Percentiles rank a stretch among this genome's conserved stretches.
phyloP scores from a whole-genome alignment of 116 monocot species.

The Papilionanthe hybrid region DNA sequence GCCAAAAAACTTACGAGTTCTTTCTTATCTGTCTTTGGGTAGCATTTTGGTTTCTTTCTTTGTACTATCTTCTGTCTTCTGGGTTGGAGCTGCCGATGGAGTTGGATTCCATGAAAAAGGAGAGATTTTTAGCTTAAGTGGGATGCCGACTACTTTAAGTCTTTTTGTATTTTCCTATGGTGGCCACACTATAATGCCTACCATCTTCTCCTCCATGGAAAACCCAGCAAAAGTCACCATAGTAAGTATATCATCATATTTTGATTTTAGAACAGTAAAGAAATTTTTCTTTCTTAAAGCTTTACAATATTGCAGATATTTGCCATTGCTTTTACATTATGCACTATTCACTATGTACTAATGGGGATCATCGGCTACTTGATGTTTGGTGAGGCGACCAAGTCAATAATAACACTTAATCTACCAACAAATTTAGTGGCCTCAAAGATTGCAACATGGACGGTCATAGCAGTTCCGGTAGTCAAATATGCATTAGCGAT shows the following conservation, averaged over 20 bases:
- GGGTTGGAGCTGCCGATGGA: background rate
- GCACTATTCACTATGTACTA: background rate
- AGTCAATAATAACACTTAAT: background rate
- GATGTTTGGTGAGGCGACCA: too few species aligned
- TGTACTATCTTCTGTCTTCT: background rate
- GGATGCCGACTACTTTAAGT: background rate
- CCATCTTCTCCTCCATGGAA: background rate
- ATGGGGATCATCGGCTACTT: too few species aligned
- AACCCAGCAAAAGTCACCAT: background rate
- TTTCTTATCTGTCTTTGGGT: background rate
- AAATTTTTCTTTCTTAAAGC: background rate
- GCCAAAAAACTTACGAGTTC: background rate
- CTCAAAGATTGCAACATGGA: conserved; percentile 3
- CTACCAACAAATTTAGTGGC: background rate
- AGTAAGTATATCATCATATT: background rate
- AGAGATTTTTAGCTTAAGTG: background rate
- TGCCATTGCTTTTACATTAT: background rate
- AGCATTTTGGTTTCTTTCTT: background rate
- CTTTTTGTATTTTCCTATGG: background rate
- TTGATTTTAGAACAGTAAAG: background rate
- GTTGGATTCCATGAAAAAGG: background rate
- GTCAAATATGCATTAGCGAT: conserved; percentile 1
- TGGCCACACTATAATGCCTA: too few species aligned
- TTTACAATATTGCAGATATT: background rate
- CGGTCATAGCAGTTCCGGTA: background rate